Percentiles rank a stretch among this genome's conserved stretches.
Conservation (phyloP, 768 basidiomycete species). For the Leccinum truebloodii region DNA sequence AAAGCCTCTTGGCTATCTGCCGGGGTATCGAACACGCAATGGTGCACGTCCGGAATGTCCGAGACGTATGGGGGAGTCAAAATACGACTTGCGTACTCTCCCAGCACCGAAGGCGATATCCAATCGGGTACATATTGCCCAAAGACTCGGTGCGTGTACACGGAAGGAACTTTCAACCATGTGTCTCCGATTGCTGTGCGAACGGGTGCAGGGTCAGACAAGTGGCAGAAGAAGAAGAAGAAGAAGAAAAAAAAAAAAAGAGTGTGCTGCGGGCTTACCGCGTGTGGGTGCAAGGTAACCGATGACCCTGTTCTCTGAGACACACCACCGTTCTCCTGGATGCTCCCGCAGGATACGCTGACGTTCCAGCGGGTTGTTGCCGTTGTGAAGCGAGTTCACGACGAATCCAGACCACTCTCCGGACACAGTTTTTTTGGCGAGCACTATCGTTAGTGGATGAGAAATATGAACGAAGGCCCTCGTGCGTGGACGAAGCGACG, state of each 20-base stretch:
- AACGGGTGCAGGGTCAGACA: slow-evolving; percentile 18
- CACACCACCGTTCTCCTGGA: slow-evolving; percentile 31
- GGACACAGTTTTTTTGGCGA: slow-evolving; percentile 21
- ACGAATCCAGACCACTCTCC: slow-evolving; percentile 22
- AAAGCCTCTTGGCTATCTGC: slow-evolving; percentile 25
- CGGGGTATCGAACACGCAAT: slow-evolving; percentile 31
- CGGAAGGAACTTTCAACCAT: slow-evolving; percentile 36
- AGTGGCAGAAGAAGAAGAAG: neutral
- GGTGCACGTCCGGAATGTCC: slow-evolving; percentile 40
- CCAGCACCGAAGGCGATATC: slow-evolving; percentile 18
- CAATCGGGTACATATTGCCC: slow-evolving; percentile 26
- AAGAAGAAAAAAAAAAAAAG: neutral
- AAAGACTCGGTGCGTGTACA: slow-evolving; percentile 36
- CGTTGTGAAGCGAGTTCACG: slow-evolving; percentile 35
- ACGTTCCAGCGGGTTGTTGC: slow-evolving; percentile 28
- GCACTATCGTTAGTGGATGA: slow-evolving; percentile 17
- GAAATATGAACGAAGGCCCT: neutral
- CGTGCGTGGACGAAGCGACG: neutral
- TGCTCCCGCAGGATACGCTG: slow-evolving; percentile 34
- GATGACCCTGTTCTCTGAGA: slow-evolving; percentile 35
- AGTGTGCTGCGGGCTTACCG: slow-evolving; percentile 26
- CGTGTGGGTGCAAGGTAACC: slow-evolving; percentile 41
- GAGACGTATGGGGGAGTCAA: slow-evolving; percentile 50
- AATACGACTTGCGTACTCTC: slow-evolving; percentile 36
- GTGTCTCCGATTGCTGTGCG: slow-evolving; percentile 37